These are phyloP conservation scores for Zhuliangozyma blackwelliae DNA, from an alignment of 1,139 yeast species.

Conservation along the genomic window DNA sequence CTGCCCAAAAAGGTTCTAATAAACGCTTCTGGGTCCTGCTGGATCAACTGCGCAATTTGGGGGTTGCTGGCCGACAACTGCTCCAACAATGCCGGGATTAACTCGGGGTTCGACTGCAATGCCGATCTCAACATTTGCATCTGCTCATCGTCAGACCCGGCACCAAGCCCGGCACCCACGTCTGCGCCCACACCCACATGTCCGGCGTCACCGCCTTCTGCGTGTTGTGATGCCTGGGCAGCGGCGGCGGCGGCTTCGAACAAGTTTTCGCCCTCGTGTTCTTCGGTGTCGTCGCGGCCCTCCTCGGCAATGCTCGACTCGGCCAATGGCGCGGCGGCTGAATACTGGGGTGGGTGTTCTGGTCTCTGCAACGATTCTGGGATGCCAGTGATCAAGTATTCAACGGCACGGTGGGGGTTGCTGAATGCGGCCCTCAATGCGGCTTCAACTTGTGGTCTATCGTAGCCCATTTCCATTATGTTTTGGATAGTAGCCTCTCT, in stretches of 20 bases:
- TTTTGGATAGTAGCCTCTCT: constrained; percentile 69
- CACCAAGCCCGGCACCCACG: constrained; percentile 20
- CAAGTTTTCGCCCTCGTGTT: constrained; percentile 45
- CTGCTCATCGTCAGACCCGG: constrained; percentile 45
- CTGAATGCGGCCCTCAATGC: constrained; percentile 95
- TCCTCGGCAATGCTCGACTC: constrained; percentile 17
- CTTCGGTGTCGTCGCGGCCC: constrained; percentile 22
- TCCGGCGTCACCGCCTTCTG: constrained; percentile 10
- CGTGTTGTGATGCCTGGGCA: constrained; percentile 23
- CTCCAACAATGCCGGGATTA: constrained; percentile 79
- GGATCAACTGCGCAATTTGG: constrained; percentile 76
- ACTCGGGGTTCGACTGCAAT: constrained; percentile 82
- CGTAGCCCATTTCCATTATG: constrained; percentile 96
- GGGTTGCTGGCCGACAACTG: constrained; percentile 84
- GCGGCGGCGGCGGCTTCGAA: constrained; percentile 73
- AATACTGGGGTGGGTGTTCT: constrained; percentile 20
- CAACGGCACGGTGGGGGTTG: constrained; percentile 98
- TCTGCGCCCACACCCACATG: constrained; percentile 27
- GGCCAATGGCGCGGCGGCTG: constrained; percentile 13
- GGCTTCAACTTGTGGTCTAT: constrained; percentile 77
- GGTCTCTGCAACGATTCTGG: constrained; percentile 59
- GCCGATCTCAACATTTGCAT: constrained; percentile 70
- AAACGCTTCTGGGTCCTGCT: constrained; percentile 83
- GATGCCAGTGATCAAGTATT: constrained; percentile 84
- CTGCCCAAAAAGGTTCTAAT: constrained; percentile 66